Evolutionary conservation across 768 basidiomycete genomes (phyloP), one percentile per base, ranked within the genome.

Genomic region (Daedaleopsis sinensis): DNA sequence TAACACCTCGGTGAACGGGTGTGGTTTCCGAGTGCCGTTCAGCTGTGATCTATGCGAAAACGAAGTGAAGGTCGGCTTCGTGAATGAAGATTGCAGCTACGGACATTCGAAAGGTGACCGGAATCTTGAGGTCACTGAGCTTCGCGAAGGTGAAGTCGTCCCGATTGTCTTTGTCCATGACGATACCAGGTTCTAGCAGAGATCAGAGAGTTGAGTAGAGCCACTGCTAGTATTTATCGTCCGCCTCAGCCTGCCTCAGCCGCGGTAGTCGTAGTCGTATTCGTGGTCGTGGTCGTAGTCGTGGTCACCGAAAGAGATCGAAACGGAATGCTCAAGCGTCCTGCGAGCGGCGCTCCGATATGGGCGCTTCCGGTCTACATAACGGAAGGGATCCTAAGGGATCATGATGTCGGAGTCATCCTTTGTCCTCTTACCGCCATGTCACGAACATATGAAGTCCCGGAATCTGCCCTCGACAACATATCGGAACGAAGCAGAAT

Each of bases 131-230:
- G 73, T 96, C 92, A 56, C 91, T 91, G 19, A 95, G 84, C 71
- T 90, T 90, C 7, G 94, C 95, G 71, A 96, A 97, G 2, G 93
- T 94, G 68, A 95, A 93, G 73, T 97, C 94, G 67, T 94, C 91
- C 38, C 90, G 81, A 69, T 86, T 84, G 65, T 84, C 84, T 65
- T 84, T 84, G 73, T 84, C 83, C 83, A 84, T 84, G 52, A 24
- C 48, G n/a, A 24, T 47, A 1, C 42, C 21, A 13, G 19, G 5
- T n/a, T n/a, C 6, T 2, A 24, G 37, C 12, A 43, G 9, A n/a
- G n/a, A n/a, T n/a, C n/a, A n/a, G n/a, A n/a, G n/a, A n/a, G n/a
- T n/a, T n/a, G n/a, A 23, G 19, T 21, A 16, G n/a, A 38, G 21
- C 7, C 3, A 19, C 19, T 43, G 15, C 2, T 10, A 5, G 10